These are phyloP conservation scores for Aspergillus sparsus DNA, from an alignment of 495 filamentous ascomycete genomes.

Conservation along the genomic window DNA sequence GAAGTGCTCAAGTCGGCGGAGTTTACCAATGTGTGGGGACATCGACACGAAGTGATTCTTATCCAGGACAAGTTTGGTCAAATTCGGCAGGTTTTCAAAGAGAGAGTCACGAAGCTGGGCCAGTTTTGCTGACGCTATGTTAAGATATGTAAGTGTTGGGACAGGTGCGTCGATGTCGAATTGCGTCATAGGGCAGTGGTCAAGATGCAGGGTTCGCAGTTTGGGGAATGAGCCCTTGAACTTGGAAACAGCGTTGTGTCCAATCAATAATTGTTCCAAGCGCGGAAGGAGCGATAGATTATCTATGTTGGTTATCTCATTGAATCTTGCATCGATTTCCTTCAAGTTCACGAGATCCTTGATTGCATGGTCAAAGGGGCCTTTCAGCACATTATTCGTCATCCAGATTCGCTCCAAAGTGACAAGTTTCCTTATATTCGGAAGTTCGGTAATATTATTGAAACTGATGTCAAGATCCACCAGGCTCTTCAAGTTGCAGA, in stretches of 20 bases:
- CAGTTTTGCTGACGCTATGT: conserved; percentile 83
- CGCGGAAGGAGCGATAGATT: conserved; percentile 77
- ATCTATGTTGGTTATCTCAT: conserved; percentile 82
- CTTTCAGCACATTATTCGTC: conserved; percentile 87
- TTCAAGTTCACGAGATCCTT: conserved; percentile 71
- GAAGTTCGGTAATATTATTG: conserved; percentile 78
- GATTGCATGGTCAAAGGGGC: conserved; percentile 70
- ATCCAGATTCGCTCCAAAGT: conserved; percentile 88
- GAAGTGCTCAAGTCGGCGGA: conserved; percentile 83
- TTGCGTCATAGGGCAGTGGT: conserved; percentile 90
- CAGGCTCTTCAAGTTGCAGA: conserved; percentile 77
- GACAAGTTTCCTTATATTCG: conserved; percentile 74
- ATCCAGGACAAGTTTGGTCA: conserved; percentile 85
- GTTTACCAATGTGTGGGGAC: conserved; percentile 77
- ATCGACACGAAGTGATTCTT: conserved; percentile 94
- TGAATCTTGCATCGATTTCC: conserved; percentile 93
- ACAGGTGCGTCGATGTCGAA: conserved; percentile 79
- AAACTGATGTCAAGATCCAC: conserved; percentile 97
- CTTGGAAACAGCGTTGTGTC: conserved; percentile 87
- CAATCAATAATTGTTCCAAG: conserved; percentile 80
- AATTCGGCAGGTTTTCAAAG: conserved; percentile 82
- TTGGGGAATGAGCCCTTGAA: conserved; percentile 84
- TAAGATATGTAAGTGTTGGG: conserved; percentile 79
- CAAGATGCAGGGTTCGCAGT: conserved; percentile 78
- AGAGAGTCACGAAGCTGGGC: conserved; percentile 79